phyloP scores from a whole-genome alignment of 768 basidiomycete genomes.

The Fibroporia radiculosa region DNA sequence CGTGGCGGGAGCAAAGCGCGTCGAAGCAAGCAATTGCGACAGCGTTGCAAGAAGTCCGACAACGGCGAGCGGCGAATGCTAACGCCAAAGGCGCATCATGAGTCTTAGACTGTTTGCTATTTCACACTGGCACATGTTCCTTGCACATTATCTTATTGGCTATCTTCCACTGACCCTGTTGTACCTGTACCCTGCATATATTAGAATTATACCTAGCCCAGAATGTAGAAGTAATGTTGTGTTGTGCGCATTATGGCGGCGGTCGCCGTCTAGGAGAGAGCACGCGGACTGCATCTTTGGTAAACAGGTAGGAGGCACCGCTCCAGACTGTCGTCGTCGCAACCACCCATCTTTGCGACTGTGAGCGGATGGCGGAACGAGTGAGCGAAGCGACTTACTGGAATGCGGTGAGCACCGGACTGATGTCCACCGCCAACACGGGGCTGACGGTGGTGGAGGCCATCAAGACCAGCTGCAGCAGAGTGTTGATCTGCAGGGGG shows the following conservation, averaged over 20 bases:
- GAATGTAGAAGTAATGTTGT: background rate
- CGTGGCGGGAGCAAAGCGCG: slow-evolving; percentile 57
- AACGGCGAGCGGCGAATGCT: slow-evolving; percentile 5
- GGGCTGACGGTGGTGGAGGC: slow-evolving; percentile 82
- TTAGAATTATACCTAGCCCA: background rate
- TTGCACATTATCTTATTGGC: background rate
- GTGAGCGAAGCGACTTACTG: slow-evolving; percentile 48
- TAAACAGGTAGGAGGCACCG: slow-evolving; percentile 75
- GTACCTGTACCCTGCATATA: background rate
- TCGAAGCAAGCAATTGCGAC: slow-evolving; percentile 53
- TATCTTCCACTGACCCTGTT: background rate
- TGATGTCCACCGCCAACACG: slow-evolving; percentile 54
- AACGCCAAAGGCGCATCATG: background rate
- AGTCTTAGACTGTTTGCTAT: background rate
- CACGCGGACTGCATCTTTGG: slow-evolving; percentile 65
- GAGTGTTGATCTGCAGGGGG: slow-evolving; percentile 74
- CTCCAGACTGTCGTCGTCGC: slow-evolving; percentile 91
- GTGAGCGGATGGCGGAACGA: background rate
- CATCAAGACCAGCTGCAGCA: slow-evolving; percentile 87
- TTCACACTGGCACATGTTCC: background rate
- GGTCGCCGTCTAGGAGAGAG: slow-evolving; percentile 8
- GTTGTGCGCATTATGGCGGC: background rate
- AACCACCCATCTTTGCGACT: slow-evolving; percentile 60
- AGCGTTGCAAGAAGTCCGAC: slow-evolving; percentile 66
- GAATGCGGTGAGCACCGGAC: slow-evolving; percentile 48